Base-by-base conservation (phyloP, 1,284 basidiomycete species). In the Apiotrichum siamense region DNA sequence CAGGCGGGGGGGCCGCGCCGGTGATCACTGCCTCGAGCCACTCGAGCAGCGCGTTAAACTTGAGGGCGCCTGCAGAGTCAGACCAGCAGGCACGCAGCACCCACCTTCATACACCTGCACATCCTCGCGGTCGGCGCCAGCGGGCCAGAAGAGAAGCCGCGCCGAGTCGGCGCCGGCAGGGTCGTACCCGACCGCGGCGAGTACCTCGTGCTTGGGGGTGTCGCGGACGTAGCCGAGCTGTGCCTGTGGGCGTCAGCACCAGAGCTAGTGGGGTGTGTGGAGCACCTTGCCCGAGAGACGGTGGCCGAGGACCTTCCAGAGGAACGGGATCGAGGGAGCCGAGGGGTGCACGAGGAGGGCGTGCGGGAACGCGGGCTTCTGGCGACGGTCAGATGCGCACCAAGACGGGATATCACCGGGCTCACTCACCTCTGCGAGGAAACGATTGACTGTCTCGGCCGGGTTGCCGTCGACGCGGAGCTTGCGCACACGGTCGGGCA, bases 261-360 rank as follows among this genome's bases (percentile, higher is more conserved):
- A 21, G 7, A 7, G 18, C 38, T 24, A 25, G 23, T n/a, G 27
- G 3, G 18, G 17, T 35, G 33, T 9, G 15, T 33, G 21, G 32
- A 39, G 52, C 21, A 68, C 69, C 62, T 83, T 77, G 49, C 80
- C 80, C 47, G 79, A 70, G 68, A 85, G 86, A 57, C 84, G 85
- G 66, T 88, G 87, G 12, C 80, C 83, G 32, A 93, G 80, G 5
- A 87, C 84, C 65, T 87, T 84, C 89, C 89, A 93, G 45, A 92
- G 75, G 26, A 92, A 76, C 1, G 89, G 89, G 5, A 88, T 81
- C 42, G 84, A 85, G 57, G 83, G 86, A 9, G 65, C 57, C 79
- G 84, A 74, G 80, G 85, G 63, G 82, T 89, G 64, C 84, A 76
- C 58, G 15, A 94, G 81, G 15, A 94, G 75, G 0, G 83, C 82